A percentile compares a stretch with the other conserved stretches of the same genome.
These are phyloP conservation scores for Rhynchosporium agropyri DNA, from an alignment of 2,329 filamentous ascomycete species.

Conservation along the genomic window DNA sequence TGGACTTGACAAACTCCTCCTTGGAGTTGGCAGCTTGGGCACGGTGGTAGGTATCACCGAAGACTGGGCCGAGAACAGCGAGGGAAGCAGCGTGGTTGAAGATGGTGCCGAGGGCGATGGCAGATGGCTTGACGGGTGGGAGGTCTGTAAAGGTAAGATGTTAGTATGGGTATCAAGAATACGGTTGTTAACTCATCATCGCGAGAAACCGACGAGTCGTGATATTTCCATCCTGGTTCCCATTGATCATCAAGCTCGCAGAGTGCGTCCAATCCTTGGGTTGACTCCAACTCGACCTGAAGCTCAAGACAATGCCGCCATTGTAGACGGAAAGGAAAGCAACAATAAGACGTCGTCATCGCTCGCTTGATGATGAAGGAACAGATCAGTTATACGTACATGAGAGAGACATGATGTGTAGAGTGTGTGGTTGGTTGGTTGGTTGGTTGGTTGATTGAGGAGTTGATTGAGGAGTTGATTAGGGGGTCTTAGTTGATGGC, in stretches of 20 bases:
- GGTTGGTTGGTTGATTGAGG: no score
- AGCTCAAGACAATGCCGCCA: background rate
- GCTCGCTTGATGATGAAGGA: background rate
- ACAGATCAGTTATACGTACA: conserved; percentile 31
- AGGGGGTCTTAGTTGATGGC: conserved; percentile 36
- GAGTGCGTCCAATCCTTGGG: background rate
- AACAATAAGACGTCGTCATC: conserved; percentile 28
- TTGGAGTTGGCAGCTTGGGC: conserved; percentile 90
- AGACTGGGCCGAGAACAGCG: conserved; percentile 83
- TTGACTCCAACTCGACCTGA: background rate
- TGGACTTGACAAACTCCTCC: conserved; percentile 93
- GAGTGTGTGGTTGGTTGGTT: conserved; percentile 21
- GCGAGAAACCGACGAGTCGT: no score
- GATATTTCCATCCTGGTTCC: no score
- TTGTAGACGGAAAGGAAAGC: background rate
- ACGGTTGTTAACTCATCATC: background rate
- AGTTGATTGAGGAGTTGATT: conserved; percentile 34
- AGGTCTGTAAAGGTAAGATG: conserved; percentile 50
- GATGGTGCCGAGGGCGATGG: conserved; percentile 91
- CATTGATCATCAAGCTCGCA: no score
- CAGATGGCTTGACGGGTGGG: conserved; percentile 92
- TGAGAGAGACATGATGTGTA: conserved; percentile 40
- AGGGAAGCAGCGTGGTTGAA: conserved; percentile 95
- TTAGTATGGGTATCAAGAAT: conserved; percentile 12
- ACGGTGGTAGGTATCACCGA: conserved; percentile 92